phyloP scores from a whole-genome alignment of 768 basidiomycete species.

The Lanmaoa pseudosensibilis region DNA sequence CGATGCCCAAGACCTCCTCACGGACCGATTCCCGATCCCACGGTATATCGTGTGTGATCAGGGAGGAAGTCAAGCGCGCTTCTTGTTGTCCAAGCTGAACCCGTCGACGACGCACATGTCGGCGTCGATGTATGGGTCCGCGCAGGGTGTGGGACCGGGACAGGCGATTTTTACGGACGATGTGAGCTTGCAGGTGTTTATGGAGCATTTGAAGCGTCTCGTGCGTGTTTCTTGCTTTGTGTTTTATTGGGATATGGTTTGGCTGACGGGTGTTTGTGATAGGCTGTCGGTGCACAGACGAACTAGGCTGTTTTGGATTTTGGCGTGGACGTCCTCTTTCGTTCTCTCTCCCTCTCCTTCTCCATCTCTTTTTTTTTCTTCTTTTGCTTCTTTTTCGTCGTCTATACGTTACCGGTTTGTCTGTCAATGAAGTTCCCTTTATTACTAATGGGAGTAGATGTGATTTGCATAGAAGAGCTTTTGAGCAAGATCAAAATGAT shows the following conservation, averaged over 20 bases:
- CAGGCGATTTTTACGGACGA: conserved; percentile 99
- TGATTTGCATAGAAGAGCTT: not conserved
- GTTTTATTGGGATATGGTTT: not conserved
- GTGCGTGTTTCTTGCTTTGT: conserved; percentile 44
- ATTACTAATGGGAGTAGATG: conserved; percentile 20
- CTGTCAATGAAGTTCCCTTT: conserved; percentile 5
- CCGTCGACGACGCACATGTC: conserved; percentile 98
- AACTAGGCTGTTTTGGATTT: conserved; percentile 40
- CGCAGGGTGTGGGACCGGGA: conserved; percentile 63
- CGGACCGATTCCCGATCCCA: conserved; percentile 95
- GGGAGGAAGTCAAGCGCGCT: conserved; percentile 97
- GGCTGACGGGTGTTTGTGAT: conserved; percentile 5
- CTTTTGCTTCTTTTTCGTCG: not conserved
- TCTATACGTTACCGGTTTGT: conserved; percentile 11
- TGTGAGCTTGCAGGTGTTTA: conserved; percentile 95
- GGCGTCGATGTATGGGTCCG: conserved; percentile 83
- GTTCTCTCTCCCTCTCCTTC: not conserved
- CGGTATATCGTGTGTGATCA: conserved; percentile 98
- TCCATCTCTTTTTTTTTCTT: not conserved
- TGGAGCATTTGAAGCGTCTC: conserved; percentile 95
- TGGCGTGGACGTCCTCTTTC: not conserved
- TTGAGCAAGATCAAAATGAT: not conserved
- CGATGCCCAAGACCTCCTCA: conserved; percentile 95
- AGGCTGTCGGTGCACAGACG: conserved; percentile 72
- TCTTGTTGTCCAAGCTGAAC: conserved; percentile 93